These are phyloP conservation scores for Talaromyces funiculosus DNA, from an alignment of 2,329 filamentous ascomycete genomes.

Conservation along the genomic window DNA sequence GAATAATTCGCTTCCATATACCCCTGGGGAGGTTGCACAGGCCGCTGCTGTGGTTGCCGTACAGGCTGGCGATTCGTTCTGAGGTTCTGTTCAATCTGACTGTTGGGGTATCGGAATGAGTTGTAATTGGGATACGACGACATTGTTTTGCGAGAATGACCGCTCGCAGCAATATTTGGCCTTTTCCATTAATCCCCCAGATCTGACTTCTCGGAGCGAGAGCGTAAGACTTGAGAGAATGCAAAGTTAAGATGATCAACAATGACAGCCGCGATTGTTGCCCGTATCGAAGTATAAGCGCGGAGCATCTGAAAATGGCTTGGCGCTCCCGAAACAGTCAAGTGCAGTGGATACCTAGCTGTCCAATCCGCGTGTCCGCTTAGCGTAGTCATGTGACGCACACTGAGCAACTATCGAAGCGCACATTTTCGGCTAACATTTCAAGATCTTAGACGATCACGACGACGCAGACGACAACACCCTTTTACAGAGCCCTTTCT, in stretches of 20 bases:
- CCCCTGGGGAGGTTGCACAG: constrained; percentile 1
- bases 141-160: not conserved
- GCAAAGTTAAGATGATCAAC: not conserved
- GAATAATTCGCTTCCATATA: constrained; percentile 9
- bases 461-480: constrained; percentile 19
- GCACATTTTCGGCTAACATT: constrained; percentile 22
- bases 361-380: constrained; percentile 18
- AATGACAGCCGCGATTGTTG: not conserved
- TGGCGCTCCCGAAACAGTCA: not conserved
- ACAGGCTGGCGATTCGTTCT: constrained; percentile 6
- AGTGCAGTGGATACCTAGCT: not conserved
- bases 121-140: constrained; percentile 9
- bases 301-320: not conserved
- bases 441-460: constrained; percentile 17
- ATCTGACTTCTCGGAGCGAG: not conserved
- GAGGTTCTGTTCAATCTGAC: constrained; percentile 5
- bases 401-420: constrained; percentile 15
- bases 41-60: constrained; percentile 2
- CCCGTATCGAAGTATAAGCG: not conserved
- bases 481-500: constrained; percentile 17
- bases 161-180: not conserved
- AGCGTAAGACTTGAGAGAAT: not conserved
- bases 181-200: not conserved
- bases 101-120: constrained; percentile 8
- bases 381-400: constrained; percentile 29